These are phyloP conservation scores for Jacaranda copaia DNA, from an alignment of 257 asterid species.

Conservation along the genomic window DNA sequence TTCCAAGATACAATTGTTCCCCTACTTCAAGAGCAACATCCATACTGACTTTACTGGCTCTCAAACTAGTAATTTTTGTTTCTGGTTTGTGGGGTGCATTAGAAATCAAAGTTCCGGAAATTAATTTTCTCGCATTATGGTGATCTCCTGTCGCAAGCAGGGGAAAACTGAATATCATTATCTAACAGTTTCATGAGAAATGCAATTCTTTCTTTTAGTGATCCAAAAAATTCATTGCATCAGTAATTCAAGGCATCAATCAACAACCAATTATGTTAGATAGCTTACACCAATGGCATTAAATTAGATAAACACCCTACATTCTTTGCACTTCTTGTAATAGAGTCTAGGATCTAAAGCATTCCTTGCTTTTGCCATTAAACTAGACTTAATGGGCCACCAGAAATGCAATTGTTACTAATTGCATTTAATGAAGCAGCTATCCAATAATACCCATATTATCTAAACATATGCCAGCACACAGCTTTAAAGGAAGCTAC, in stretches of 20 bases:
- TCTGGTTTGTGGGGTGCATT: slow-evolving; percentile 38
- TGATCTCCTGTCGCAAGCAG: slow-evolving; percentile 28
- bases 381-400: neutral
- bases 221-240: neutral
- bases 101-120: slow-evolving; percentile 33
- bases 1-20: slow-evolving; percentile 78
- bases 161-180: slow-evolving; percentile 2
- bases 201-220: neutral
- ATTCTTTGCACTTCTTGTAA: neutral
- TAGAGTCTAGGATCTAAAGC: neutral
- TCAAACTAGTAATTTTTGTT: slow-evolving; percentile 35
- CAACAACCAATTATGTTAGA: neutral
- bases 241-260: neutral
- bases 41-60: slow-evolving; percentile 40
- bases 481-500: neutral
- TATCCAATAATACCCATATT: neutral
- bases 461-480: neutral
- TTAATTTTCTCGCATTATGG: slow-evolving; percentile 29
- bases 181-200: neutral
- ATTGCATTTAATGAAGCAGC: neutral
- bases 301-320: neutral
- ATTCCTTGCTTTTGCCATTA: neutral
- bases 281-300: neutral
- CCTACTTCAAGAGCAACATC: slow-evolving; percentile 40
- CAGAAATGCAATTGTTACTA: neutral